Evolutionary conservation across 2,329 filamentous ascomycete genomes (phyloP).

Genomic region (Diaporthe nobilis): DNA sequence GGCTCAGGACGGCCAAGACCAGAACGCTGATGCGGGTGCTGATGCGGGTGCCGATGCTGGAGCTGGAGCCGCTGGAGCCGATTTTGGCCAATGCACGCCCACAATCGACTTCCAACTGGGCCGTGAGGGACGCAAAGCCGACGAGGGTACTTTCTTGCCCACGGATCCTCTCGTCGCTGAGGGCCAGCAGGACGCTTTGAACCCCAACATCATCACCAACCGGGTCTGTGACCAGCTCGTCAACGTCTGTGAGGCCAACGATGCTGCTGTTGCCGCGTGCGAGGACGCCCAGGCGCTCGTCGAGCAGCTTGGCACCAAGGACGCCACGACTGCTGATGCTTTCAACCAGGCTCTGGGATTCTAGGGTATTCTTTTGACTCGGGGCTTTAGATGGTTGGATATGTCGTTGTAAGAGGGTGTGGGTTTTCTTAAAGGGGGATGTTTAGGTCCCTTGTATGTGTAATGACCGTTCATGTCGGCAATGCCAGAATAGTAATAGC

Average conservation of each 20-base stretch:
- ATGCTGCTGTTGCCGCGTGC: conserved; percentile 65
- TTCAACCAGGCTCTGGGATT: conserved; percentile 61
- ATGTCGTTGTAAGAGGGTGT: neutral
- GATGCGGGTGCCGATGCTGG: conserved; percentile 18
- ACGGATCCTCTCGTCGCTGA: conserved; percentile 70
- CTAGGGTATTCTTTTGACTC: conserved; percentile 42
- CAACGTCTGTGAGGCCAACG: conserved; percentile 72
- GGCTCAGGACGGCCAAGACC: conserved; percentile 42
- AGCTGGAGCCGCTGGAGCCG: conserved; percentile 47
- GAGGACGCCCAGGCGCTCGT: conserved; percentile 64
- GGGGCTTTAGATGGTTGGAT: neutral
- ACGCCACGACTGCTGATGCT: conserved; percentile 62
- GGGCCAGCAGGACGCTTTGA: conserved; percentile 76
- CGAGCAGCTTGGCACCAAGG: conserved; percentile 61
- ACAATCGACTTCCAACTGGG: conserved; percentile 73
- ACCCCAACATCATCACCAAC: conserved; percentile 79
- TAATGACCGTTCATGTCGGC: conserved; percentile 21
- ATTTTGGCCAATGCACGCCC: conserved; percentile 69
- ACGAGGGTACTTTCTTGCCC: conserved; percentile 78
- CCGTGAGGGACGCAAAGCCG: conserved; percentile 67
- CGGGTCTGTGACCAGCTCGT: conserved; percentile 72
- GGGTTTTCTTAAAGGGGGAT: neutral
- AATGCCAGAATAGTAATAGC: conserved; percentile 22
- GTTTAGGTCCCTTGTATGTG: neutral
- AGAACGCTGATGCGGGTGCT: conserved; percentile 31